Base-by-base conservation (phyloP, 2,329 filamentous ascomycete genomes). In the Xylariaceae sp. region DNA sequence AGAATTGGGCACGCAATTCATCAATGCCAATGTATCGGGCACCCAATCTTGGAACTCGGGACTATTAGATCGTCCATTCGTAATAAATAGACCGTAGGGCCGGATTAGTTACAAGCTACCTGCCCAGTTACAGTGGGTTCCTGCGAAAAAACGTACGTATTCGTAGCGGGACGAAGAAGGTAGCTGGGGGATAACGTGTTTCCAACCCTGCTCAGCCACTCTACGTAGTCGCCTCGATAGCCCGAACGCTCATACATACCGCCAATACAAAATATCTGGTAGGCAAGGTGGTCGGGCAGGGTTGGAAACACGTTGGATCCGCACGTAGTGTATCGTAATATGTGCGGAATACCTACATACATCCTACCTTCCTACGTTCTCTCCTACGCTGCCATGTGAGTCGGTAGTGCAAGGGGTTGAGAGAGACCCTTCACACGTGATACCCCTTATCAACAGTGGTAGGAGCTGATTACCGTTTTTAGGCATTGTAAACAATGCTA, bases 401-500 rank as follows among this genome's bases (percentile, higher is more conserved):
- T 30, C 11, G 30, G 37, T 41, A 41, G 50, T 30, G 23, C 23
- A 30, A 30, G 23, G 23, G 23, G 23, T 30, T 37, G 11, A 44
- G 30, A 30, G 13, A 30, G 57, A 52, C 61, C 58, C 61, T 59
- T 61, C 60, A 54, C 67, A 69, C 68, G 65, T 68, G 66, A 69
- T 58, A 44, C 11, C 64, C 64, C 61, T 64, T 64, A 68, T 67
- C 68, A 55, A 62, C 59, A 67, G 62, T 57, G 53, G 51, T 50
- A 58, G 17, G 48, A 63, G 61, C 63, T 65, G 55, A 53, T 61
- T 68, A 51, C 68, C 63, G 41, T 57, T 60, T 68, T 58, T 52
- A 56, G 58, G 41, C 52, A 56, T 64, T 60, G 66, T 69, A 69
- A 70, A 70, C 67, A 69, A 63, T 53, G 52, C 50, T 18, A 34